These are phyloP conservation scores for Phanerochaete sordida DNA, from an alignment of 768 basidiomycete genomes.

Conservation along the genomic window DNA sequence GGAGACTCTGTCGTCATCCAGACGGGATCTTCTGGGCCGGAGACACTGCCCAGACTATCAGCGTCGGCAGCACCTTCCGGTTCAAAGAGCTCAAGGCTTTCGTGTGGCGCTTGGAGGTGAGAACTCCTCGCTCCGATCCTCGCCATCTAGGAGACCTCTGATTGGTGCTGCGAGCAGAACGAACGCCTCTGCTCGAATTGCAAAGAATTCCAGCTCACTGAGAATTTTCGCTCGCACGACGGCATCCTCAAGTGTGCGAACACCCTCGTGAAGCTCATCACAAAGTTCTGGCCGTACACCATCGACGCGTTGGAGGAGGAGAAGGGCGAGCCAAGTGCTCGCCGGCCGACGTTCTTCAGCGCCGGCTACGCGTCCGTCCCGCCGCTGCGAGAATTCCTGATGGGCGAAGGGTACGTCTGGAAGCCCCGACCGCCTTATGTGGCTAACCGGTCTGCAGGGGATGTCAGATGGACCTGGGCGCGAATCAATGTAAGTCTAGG, in stretches of 20 bases:
- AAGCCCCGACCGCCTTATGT: background rate
- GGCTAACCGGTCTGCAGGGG: constrained; percentile 11
- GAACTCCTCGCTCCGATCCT: background rate
- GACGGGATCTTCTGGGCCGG: constrained; percentile 79
- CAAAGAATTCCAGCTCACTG: constrained; percentile 25
- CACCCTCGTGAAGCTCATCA: constrained; percentile 28
- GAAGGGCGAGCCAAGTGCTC: constrained; percentile 26
- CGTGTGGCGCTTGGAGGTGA: constrained; percentile 56
- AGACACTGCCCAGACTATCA: constrained; percentile 75
- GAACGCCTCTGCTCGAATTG: background rate
- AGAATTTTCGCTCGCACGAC: constrained; percentile 34
- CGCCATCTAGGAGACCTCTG: no score
- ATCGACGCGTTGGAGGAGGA: constrained; percentile 30
- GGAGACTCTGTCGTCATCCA: constrained; percentile 56
- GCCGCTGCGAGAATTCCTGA: constrained; percentile 32
- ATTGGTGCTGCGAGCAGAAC: background rate
- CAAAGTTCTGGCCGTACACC: constrained; percentile 29
- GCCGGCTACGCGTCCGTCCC: constrained; percentile 24
- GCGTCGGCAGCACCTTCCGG: constrained; percentile 64
- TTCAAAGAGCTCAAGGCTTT: constrained; percentile 72
- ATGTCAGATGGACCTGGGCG: constrained; percentile 25
- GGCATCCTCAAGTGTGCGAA: constrained; percentile 33
- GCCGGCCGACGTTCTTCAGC: constrained; percentile 30
- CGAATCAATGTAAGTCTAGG: constrained; percentile 23
- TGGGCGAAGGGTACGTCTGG: constrained; percentile 24